Conservation (phyloP, 805 yeast genomes). For the Huiozyma naganishii region DNA sequence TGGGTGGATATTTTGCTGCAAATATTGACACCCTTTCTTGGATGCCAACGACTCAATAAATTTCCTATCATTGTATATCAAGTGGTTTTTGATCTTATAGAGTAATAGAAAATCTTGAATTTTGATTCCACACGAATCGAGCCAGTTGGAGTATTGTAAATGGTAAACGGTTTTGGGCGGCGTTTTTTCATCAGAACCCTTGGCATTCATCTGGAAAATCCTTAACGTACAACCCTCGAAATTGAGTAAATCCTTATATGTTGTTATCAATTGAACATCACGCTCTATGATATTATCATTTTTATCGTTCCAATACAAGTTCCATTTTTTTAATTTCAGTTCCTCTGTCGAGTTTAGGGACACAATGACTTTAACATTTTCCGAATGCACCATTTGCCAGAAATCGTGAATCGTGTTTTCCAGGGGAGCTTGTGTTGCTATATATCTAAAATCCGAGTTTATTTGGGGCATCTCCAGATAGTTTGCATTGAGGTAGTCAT, state of each 20-base stretch:
- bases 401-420: constrained; percentile 72
- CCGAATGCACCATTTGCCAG: constrained; percentile 69
- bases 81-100: constrained; percentile 17
- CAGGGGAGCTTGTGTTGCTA: constrained; percentile 89
- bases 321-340: constrained; percentile 67
- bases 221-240: constrained; percentile 28
- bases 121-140: constrained; percentile 60
- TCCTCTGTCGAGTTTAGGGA: constrained; percentile 71
- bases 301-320: constrained; percentile 60
- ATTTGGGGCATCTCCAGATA: constrained; percentile 38
- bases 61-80: constrained; percentile 13
- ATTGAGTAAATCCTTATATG: constrained; percentile 21
- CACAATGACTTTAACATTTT: constrained; percentile 56
- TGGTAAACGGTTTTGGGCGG: constrained; percentile 42
- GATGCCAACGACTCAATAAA: not conserved
- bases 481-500: constrained; percentile 80
- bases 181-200: not conserved
- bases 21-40: not conserved
- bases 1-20: not conserved
- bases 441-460: constrained; percentile 37
- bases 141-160: constrained; percentile 70
- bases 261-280: constrained; percentile 27
- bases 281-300: constrained; percentile 8
- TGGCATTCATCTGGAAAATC: constrained; percentile 15
- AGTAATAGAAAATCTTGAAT: not conserved